Conservation (phyloP, 176 grass and related monocot genomes). For the Avena sativa region DNA sequence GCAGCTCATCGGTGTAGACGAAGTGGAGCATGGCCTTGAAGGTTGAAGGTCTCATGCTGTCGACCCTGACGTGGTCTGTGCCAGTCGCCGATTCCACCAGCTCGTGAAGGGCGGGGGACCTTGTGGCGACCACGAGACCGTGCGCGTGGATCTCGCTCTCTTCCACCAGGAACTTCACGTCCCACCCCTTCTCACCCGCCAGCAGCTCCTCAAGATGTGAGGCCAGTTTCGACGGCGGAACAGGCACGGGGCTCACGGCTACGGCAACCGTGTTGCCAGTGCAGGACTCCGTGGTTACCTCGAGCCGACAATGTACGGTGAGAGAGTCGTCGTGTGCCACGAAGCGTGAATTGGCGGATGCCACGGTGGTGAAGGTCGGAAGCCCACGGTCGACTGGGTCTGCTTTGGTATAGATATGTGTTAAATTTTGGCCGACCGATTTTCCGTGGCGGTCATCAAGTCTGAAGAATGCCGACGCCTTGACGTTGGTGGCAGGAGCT, state of each 20-base stretch:
- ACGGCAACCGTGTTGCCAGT: neutral
- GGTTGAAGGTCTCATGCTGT: neutral
- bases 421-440: too few species aligned
- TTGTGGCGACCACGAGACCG: neutral
- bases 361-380: neutral
- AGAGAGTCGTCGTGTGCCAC: neutral
- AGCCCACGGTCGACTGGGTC: neutral
- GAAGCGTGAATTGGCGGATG: neutral
- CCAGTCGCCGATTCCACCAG: neutral
- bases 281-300: neutral
- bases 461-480: too few species aligned
- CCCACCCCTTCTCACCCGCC: neutral
- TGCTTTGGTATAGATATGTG: neutral
- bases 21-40: too few species aligned
- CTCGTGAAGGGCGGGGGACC: neutral
- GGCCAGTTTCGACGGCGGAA: neutral
- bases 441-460: too few species aligned
- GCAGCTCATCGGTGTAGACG: too few species aligned
- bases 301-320: neutral
- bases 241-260: neutral
- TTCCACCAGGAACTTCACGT: too few species aligned
- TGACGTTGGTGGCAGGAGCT: too few species aligned
- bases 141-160: too few species aligned
- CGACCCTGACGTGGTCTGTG: neutral
- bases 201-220: conserved; percentile 15